Evolutionary conservation across 2,329 filamentous ascomycete genomes (phyloP).

Genomic region (Penicillium occitanis): DNA sequence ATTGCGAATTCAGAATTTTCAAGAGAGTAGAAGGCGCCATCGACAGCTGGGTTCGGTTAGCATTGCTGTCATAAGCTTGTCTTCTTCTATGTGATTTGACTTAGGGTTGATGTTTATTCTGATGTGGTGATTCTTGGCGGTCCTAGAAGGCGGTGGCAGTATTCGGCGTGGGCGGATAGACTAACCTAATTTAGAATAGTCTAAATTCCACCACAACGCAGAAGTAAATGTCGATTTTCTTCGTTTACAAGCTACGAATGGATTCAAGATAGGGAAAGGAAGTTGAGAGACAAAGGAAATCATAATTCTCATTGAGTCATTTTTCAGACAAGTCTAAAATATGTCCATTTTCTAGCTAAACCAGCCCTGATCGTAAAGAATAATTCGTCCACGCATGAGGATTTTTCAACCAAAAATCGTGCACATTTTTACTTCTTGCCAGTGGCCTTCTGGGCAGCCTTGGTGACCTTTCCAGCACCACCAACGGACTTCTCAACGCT

Average conservation of each 20-base stretch:
- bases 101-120: background rate
- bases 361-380: conserved; percentile 13
- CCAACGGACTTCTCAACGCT: conserved; percentile 66
- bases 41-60: background rate
- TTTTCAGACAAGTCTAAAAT: conserved; percentile 17
- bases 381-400: conserved; percentile 10
- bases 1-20: no score
- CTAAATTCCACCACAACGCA: background rate
- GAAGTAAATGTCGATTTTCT: background rate
- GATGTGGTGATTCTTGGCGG: background rate
- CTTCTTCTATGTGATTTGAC: background rate
- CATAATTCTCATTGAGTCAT: conserved; percentile 20
- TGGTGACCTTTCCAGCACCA: conserved; percentile 60
- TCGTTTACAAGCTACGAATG: background rate
- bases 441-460: conserved; percentile 65
- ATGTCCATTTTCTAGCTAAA: conserved; percentile 15
- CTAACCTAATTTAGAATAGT: background rate
- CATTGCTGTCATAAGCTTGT: background rate
- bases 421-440: conserved; percentile 64
- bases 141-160: background rate
- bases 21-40: no score
- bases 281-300: conserved; percentile 14
- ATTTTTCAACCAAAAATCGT: conserved; percentile 9
- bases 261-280: background rate
- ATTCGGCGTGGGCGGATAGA: background rate